Percentiles rank a stretch among this genome's conserved stretches.
Conservation (phyloP, 306 rosid genomes). For the Castanopsis chinensis region DNA sequence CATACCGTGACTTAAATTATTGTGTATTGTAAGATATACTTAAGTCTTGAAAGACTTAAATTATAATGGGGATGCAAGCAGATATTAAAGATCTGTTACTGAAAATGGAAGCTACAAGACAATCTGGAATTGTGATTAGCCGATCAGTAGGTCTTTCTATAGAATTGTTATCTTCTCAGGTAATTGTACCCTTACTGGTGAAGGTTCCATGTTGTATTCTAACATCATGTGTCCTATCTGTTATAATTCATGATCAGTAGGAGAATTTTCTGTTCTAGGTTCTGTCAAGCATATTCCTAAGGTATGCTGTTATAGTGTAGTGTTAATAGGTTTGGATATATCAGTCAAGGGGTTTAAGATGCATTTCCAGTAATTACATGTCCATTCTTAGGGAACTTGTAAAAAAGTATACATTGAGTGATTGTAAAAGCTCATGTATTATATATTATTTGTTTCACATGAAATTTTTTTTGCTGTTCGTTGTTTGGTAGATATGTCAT, state of each 20-base stretch:
- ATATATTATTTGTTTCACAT: neutral
- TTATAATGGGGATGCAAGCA: conserved; percentile 58
- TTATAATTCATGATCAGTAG: conserved; percentile 36
- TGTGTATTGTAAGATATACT: too few relatives aligned
- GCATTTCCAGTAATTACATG: neutral
- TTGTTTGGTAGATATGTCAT: neutral
- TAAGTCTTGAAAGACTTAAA: too few relatives aligned
- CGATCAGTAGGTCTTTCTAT: conserved; percentile 15
- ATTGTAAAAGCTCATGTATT: neutral
- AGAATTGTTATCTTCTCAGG: conserved; percentile 32
- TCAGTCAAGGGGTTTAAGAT: neutral
- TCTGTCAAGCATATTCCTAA: neutral
- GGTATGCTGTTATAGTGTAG: conserved; percentile 9
- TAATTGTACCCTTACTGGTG: conserved; percentile 26
- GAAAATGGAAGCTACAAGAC: conserved; percentile 96
- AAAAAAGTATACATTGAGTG: neutral
- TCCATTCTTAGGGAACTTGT: neutral
- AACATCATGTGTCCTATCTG: conserved; percentile 28
- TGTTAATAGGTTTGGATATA: conserved; percentile 12
- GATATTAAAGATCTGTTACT: conserved; percentile 81
- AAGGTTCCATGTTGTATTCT: conserved; percentile 36
- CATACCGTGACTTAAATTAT: too few relatives aligned
- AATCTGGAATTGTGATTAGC: conserved; percentile 61
- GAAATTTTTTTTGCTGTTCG: neutral
- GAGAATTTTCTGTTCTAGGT: conserved; percentile 33